Evolutionary conservation across 108 stramenopile genomes (phyloP).

Genomic region (Skeletonema grethae): DNA sequence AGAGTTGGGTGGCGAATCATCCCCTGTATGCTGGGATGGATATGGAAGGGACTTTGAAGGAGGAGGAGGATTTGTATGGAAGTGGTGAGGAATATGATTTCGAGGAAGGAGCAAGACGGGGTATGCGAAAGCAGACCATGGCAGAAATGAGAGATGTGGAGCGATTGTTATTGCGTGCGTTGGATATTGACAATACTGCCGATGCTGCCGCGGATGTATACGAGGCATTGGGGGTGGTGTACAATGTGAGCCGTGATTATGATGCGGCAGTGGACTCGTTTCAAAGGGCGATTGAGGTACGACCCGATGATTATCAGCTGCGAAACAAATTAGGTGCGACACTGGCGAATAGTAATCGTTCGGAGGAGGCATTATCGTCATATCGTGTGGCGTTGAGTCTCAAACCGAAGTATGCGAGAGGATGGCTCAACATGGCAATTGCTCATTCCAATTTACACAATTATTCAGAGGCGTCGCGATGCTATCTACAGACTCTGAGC

Average conservation of each 20-base stretch:
- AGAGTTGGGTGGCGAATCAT: conserved; percentile 95
- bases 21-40: conserved; percentile 91
- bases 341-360: conserved; percentile 90
- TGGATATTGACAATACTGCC: conserved; percentile 61
- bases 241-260: conserved; percentile 91
- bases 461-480: conserved; percentile 87
- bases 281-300: conserved; percentile 63
- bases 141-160: conserved; percentile 80
- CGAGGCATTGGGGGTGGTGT: conserved; percentile 92
- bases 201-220: conserved; percentile 78
- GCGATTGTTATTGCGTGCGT: conserved; percentile 74
- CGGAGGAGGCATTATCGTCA: conserved; percentile 83
- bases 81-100: conserved; percentile 10
- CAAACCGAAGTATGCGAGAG: conserved; percentile 93
- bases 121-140: conserved; percentile 20
- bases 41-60: background rate
- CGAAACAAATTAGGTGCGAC: conserved; percentile 97
- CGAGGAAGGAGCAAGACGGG: conserved; percentile 13
- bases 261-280: conserved; percentile 83
- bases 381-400: conserved; percentile 81
- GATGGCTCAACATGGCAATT: conserved; percentile 97
- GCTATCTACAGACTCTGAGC: conserved; percentile 91
- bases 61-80: conserved; percentile 69
- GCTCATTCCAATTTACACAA: conserved; percentile 88
- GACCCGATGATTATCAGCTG: conserved; percentile 84